Conservation (phyloP, 2,329 filamentous ascomycete genomes). For the Ascochyta rabiei region DNA sequence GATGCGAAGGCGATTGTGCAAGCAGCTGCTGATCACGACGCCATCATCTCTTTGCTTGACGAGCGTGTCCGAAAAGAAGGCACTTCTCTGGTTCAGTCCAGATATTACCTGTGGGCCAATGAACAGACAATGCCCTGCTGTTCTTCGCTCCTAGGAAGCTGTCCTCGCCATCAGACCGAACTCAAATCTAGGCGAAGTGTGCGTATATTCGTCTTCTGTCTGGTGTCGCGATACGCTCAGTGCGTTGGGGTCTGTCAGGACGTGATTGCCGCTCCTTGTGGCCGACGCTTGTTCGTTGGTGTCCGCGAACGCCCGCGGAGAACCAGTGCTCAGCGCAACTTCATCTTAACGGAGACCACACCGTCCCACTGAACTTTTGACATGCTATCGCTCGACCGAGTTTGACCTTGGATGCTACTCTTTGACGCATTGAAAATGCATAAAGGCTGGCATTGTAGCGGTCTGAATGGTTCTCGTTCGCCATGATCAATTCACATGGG, state of each 20-base stretch:
- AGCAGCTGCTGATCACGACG: not conserved
- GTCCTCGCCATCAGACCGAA: no score
- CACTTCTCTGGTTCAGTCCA: not conserved
- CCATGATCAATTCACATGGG: not conserved
- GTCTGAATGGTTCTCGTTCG: not conserved
- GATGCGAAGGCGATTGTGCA: not conserved
- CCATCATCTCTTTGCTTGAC: not conserved
- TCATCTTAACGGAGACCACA: conserved; percentile 3
- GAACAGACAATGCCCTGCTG: not conserved
- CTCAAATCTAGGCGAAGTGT: no score
- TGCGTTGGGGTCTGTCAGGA: no score
- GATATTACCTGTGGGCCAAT: no score
- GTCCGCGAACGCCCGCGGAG: conserved; percentile 22
- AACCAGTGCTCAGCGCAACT: conserved; percentile 8
- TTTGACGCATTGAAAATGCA: not conserved
- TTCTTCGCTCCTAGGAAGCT: not conserved
- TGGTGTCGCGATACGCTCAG: not conserved
- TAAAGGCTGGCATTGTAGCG: not conserved
- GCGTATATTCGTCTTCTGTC: not conserved
- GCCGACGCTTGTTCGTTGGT: conserved; percentile 1
- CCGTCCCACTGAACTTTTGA: conserved; percentile 1
- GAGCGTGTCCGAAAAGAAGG: not conserved
- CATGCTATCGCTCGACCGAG: conserved; percentile 18
- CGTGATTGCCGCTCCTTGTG: not conserved
- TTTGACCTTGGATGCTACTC: not conserved